A percentile compares a stretch with the other conserved stretches of the same genome.
Evolutionary conservation across 1,139 yeast genomes (phyloP).

Genomic region (Trichomonascaceae sp.): DNA sequence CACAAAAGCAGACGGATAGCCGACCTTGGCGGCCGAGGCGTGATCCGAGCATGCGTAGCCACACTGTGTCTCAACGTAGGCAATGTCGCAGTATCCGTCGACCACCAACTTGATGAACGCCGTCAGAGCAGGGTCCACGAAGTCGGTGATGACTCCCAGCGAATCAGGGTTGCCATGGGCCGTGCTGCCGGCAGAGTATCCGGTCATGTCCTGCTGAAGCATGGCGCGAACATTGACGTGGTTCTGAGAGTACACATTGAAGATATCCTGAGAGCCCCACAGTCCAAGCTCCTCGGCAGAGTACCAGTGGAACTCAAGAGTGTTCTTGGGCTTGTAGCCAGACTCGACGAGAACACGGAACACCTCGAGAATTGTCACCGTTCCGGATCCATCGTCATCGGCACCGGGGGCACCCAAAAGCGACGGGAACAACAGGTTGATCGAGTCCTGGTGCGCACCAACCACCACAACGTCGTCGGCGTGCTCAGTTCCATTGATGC

Average conservation of each 20-base stretch:
- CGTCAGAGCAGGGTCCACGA: constrained; percentile 47
- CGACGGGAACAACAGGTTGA: constrained; percentile 61
- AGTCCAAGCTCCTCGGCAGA: constrained; percentile 93
- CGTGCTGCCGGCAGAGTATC: constrained; percentile 47
- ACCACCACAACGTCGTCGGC: constrained; percentile 45
- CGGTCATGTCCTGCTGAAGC: constrained; percentile 96
- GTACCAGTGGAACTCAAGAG: constrained; percentile 86
- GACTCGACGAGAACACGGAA: constrained; percentile 43
- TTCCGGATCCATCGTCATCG: constrained; percentile 90
- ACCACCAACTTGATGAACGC: constrained; percentile 50
- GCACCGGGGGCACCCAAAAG: constrained; percentile 81
- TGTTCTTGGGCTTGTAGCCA: constrained; percentile 48
- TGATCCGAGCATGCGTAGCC: constrained; percentile 95
- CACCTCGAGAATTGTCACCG: constrained; percentile 65
- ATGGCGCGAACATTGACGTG: constrained; percentile 55
- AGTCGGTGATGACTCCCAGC: constrained; percentile 71
- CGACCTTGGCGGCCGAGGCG: constrained; percentile 70
- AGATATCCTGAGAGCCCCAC: constrained; percentile 74
- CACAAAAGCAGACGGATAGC: constrained; percentile 73
- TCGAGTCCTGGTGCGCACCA: constrained; percentile 87
- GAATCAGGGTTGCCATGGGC: constrained; percentile 52
- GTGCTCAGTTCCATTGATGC: constrained; percentile 28
- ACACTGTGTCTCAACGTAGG: constrained; percentile 62
- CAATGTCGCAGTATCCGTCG: constrained; percentile 48
- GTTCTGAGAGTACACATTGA: constrained; percentile 37